Conservation (phyloP, 1,284 basidiomycete species). For the Ustilago trichophora region DNA sequence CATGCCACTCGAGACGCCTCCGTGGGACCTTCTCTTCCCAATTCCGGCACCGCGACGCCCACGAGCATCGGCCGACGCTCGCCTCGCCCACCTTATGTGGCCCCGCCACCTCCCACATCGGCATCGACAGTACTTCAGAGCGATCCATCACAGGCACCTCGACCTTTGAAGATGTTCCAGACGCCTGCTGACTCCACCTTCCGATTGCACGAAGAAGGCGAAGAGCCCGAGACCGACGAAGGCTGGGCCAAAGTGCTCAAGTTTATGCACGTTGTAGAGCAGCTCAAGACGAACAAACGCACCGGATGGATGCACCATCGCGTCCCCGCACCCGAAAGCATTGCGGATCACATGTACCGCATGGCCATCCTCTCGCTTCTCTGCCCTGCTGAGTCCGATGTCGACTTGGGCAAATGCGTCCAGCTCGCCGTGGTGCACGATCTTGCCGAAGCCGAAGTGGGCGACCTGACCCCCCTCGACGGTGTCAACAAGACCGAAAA, state of each 20-base stretch:
- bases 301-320: constrained; percentile 65
- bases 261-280: constrained; percentile 62
- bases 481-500: constrained; percentile 85
- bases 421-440: constrained; percentile 93
- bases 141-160: constrained; percentile 43
- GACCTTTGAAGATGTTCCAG: constrained; percentile 40
- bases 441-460: constrained; percentile 94
- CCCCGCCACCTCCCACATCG: constrained; percentile 58
- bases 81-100: constrained; percentile 53
- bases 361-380: constrained; percentile 93
- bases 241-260: constrained; percentile 50
- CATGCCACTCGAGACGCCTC: constrained; percentile 16
- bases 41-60: constrained; percentile 37
- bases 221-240: constrained; percentile 43
- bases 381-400: constrained; percentile 72
- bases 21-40: constrained; percentile 21
- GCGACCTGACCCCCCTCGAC: constrained; percentile 91
- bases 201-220: constrained; percentile 38
- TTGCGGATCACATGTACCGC: constrained; percentile 96
- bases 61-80: constrained; percentile 48
- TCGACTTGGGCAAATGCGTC: constrained; percentile 75
- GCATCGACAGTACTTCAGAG: constrained; percentile 38
- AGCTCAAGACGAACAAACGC: constrained; percentile 62
- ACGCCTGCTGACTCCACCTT: constrained; percentile 29
- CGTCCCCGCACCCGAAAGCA: constrained; percentile 70